Evolutionary conservation across 768 basidiomycete genomes (phyloP).

Genomic region (Leccinum uliginosum): DNA sequence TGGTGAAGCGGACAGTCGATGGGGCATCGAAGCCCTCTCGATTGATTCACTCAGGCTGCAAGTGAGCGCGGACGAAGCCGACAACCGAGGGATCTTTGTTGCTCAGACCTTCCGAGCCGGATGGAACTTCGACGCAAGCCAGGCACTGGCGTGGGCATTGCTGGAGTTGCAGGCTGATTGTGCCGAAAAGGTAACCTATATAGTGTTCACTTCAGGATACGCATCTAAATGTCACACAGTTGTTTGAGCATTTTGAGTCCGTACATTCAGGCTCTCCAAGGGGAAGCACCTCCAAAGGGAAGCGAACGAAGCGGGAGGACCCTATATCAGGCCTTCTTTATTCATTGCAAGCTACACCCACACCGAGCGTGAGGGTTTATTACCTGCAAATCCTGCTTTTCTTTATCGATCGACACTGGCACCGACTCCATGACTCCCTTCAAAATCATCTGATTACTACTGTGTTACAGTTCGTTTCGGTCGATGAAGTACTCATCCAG

Average conservation of each 20-base stretch:
- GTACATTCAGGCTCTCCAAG: conserved; percentile 35
- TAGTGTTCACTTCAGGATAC: neutral
- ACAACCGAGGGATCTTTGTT: conserved; percentile 44
- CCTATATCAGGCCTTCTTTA: conserved; percentile 55
- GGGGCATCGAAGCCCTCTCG: conserved; percentile 62
- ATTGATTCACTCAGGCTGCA: conserved; percentile 64
- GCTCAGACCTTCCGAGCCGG: conserved; percentile 69
- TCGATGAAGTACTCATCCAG: conserved; percentile 63
- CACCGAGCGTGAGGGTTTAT: conserved; percentile 38
- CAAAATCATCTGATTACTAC: conserved; percentile 52
- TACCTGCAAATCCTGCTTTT: conserved; percentile 80
- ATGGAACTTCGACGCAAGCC: conserved; percentile 60
- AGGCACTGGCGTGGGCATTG: conserved; percentile 76
- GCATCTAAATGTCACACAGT: conserved; percentile 34
- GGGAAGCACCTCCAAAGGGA: conserved; percentile 34
- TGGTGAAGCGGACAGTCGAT: conserved; percentile 58
- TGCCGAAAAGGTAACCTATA: conserved; percentile 51
- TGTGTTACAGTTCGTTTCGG: conserved; percentile 57
- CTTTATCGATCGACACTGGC: conserved; percentile 78
- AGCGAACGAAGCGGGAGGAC: conserved; percentile 53
- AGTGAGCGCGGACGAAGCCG: conserved; percentile 16
- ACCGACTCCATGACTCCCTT: conserved; percentile 50
- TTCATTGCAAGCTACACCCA: conserved; percentile 36
- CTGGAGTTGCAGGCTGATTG: conserved; percentile 81
- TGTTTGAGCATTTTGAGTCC: conserved; percentile 62